These are phyloP conservation scores for Pichia sp. DNA, from an alignment of 1,139 yeast genomes.

Conservation along the genomic window DNA sequence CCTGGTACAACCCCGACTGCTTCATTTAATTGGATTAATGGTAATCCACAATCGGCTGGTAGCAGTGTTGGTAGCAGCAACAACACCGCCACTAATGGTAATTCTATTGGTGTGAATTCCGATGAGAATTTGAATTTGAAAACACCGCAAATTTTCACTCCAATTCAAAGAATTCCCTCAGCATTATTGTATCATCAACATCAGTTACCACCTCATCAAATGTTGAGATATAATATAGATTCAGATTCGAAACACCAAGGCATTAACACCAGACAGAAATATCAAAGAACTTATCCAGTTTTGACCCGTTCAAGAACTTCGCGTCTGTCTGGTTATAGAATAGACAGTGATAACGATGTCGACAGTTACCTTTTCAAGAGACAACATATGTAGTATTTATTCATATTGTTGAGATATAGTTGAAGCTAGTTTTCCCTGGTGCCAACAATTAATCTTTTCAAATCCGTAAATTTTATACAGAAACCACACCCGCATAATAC, in stretches of 20 bases:
- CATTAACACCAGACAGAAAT: constrained; percentile 8
- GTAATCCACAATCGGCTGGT: background rate
- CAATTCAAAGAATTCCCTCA: constrained; percentile 16
- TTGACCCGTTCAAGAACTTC: constrained; percentile 11
- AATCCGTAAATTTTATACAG: too few relatives aligned
- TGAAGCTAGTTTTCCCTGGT: too few relatives aligned
- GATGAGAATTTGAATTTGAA: background rate
- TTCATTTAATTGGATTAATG: constrained; percentile 8
- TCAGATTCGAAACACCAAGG: constrained; percentile 2
- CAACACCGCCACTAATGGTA: background rate
- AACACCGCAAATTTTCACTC: constrained; percentile 17
- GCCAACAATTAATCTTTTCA: too few relatives aligned
- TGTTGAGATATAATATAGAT: background rate
- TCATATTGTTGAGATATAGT: too few relatives aligned
- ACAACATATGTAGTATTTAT: too few relatives aligned
- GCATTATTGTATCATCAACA: constrained; percentile 6
- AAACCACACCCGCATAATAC: too few relatives aligned
- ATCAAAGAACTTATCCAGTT: constrained; percentile 12
- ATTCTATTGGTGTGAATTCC: too few relatives aligned
- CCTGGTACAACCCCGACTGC: constrained; percentile 25
- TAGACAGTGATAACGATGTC: too few relatives aligned
- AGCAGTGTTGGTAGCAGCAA: background rate
- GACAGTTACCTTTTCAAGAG: too few relatives aligned
- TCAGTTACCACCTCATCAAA: background rate
- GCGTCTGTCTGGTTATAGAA: too few relatives aligned